Conservation (phyloP, 2,329 filamentous ascomycete species). For the Aureobasidium sp. region DNA sequence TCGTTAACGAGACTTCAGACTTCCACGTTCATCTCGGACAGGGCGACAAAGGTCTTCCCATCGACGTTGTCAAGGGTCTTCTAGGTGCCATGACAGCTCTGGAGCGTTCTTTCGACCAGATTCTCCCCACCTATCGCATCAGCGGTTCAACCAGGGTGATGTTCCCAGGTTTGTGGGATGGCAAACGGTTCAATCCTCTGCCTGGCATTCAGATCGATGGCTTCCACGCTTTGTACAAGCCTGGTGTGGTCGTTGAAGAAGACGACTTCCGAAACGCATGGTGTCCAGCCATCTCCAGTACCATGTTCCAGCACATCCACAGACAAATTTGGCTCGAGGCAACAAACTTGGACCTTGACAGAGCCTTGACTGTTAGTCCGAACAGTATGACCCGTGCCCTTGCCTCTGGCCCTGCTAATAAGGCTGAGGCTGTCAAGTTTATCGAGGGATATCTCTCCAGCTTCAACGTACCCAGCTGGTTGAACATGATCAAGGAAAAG, state of each 20-base stretch:
- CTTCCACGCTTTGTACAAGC: background rate
- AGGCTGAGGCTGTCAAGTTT: background rate
- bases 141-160: background rate
- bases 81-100: background rate
- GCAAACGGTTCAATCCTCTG: background rate
- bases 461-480: slow-evolving; percentile 2
- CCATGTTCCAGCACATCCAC: background rate
- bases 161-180: background rate
- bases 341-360: background rate
- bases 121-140: background rate
- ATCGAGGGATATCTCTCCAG: background rate
- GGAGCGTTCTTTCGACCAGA: background rate
- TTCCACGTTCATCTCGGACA: background rate
- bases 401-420: background rate
- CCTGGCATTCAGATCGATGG: background rate
- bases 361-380: background rate
- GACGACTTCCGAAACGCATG: background rate
- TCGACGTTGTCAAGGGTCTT: background rate
- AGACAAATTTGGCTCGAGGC: background rate
- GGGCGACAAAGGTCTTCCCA: background rate
- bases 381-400: background rate
- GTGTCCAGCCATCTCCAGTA: background rate
- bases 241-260: background rate
- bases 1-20: background rate
- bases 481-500: background rate